These are phyloP conservation scores for Hepatocystis sp. DNA, from an alignment of 169 alveolate species.

Conservation along the genomic window DNA sequence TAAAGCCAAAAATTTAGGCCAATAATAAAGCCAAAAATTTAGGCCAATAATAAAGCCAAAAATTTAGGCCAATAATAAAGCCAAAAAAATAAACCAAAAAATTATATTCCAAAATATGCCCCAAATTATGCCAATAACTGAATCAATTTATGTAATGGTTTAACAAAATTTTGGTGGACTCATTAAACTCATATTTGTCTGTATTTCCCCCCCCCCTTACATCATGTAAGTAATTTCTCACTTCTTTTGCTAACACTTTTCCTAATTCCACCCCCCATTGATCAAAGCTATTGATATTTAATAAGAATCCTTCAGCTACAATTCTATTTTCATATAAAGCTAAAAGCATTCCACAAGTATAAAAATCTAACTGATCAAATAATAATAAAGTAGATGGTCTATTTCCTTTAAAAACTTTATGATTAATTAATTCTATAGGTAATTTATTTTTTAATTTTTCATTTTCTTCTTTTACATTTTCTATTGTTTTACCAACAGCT, in stretches of 20 bases:
- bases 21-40: no score
- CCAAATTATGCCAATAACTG: background rate
- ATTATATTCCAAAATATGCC: background rate
- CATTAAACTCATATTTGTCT: constrained; percentile 18
- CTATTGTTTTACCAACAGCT: constrained; percentile 96
- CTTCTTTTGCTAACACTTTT: constrained; percentile 83
- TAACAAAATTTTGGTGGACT: constrained; percentile 54
- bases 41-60: no score
- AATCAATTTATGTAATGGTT: constrained; percentile 21
- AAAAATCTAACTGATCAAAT: constrained; percentile 91
- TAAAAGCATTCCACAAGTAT: constrained; percentile 94
- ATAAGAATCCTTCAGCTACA: constrained; percentile 97
- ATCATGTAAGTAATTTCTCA: constrained; percentile 79
- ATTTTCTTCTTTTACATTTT: constrained; percentile 84
- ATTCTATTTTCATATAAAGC: constrained; percentile 99
- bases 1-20: no score
- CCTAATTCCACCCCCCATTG: constrained; percentile 99
- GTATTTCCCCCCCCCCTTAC: constrained; percentile 2
- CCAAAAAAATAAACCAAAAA: no score
- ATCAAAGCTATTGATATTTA: constrained; percentile 98
- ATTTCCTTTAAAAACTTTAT: constrained; percentile 97
- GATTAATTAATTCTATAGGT: constrained; percentile 89
- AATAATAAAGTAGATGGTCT: constrained; percentile 94
- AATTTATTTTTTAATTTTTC: constrained; percentile 81
- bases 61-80: no score